These are phyloP conservation scores for Phytophthora macrochlamydospora DNA, from an alignment of 352 stramenopile species.

Conservation along the genomic window DNA sequence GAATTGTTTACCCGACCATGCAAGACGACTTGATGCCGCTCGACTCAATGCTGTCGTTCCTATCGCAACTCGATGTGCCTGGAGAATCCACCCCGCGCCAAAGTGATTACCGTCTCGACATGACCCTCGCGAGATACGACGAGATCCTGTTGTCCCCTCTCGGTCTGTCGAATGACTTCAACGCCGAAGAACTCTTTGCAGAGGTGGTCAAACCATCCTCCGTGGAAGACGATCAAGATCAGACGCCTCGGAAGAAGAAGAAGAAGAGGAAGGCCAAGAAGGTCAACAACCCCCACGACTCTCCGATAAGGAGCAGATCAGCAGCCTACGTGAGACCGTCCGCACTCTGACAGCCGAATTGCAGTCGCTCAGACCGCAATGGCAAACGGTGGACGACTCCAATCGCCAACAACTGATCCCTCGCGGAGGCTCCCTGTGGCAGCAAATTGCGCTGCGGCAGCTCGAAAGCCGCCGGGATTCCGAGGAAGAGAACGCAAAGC, in stretches of 20 bases:
- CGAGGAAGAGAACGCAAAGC: constrained; percentile 21
- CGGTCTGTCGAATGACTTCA: background rate
- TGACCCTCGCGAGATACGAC: background rate
- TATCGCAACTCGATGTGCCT: background rate
- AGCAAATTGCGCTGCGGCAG: constrained; percentile 17
- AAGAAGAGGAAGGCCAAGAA: constrained; percentile 5
- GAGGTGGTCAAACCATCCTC: too few species aligned
- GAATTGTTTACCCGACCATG: background rate
- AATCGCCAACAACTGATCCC: too few species aligned
- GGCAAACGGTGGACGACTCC: background rate
- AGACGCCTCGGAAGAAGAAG: background rate
- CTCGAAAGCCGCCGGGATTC: constrained; percentile 14
- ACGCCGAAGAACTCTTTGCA: too few species aligned
- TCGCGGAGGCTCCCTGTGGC: too few species aligned
- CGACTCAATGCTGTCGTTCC: background rate
- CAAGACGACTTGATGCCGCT: background rate
- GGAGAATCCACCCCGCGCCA: too few species aligned
- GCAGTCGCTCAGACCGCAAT: constrained; percentile 7
- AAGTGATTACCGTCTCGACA: background rate
- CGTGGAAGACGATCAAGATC: background rate
- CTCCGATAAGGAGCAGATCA: constrained; percentile 24
- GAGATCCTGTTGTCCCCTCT: background rate
- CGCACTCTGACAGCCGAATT: constrained; percentile 13
- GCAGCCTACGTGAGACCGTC: constrained; percentile 9
- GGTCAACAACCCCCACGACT: background rate